Conservation (phyloP, 1,284 basidiomycete species). For the Caloboletus inedulis region DNA sequence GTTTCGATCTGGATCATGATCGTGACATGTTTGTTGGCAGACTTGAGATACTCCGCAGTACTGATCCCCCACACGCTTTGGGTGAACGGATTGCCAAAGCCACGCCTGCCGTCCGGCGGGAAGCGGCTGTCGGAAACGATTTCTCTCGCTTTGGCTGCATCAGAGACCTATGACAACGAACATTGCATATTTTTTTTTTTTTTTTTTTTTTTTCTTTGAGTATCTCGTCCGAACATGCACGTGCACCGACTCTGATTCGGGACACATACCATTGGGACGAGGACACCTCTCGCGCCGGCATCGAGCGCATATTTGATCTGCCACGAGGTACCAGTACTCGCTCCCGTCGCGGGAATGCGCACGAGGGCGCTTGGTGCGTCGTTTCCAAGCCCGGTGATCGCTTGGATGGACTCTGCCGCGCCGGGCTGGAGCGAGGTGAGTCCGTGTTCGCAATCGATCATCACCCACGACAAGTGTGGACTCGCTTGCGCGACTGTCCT, state of each 20-base stretch:
- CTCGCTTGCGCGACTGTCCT: conserved; percentile 54
- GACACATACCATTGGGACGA: no score
- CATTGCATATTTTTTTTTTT: no score
- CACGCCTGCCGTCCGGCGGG: conserved; percentile 54
- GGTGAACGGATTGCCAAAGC: conserved; percentile 61
- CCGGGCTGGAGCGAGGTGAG: conserved; percentile 52
- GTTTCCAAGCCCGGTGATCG: conserved; percentile 44
- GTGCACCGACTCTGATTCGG: no score
- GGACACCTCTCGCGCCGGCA: conserved; percentile 43
- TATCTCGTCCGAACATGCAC: no score
- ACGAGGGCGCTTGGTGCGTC: conserved; percentile 46
- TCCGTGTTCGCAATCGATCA: conserved; percentile 67
- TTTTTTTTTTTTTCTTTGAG: no score
- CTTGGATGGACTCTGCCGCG: conserved; percentile 51
- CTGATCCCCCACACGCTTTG: conserved; percentile 54
- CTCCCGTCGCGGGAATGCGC: conserved; percentile 58
- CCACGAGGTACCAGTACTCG: conserved; percentile 53
- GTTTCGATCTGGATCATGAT: conserved; percentile 71
- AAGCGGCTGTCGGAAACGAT: no score
- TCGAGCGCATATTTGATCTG: conserved; percentile 69
- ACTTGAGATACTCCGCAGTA: conserved; percentile 48
- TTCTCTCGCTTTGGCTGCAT: no score
- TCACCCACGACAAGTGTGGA: conserved; percentile 56
- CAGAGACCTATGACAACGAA: no score
- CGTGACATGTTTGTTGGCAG: conserved; percentile 55